Conservation (phyloP, 495 filamentous ascomycete genomes). For the Opeltia flavorubescens region DNA sequence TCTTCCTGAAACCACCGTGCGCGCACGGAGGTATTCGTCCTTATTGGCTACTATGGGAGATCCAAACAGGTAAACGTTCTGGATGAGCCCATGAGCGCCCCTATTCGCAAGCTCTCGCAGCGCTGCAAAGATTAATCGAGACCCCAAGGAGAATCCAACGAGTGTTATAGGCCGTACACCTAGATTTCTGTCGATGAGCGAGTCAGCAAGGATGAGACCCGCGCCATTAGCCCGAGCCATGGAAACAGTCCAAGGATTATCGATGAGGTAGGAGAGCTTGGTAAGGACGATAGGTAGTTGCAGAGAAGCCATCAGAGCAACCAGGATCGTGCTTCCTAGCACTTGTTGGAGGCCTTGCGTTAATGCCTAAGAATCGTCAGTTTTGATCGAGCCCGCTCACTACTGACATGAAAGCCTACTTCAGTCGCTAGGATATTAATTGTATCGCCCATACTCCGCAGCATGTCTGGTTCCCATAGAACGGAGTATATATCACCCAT, state of each 20-base stretch:
- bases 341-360: constrained; percentile 95
- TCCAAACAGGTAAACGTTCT: constrained; percentile 93
- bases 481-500: constrained; percentile 99
- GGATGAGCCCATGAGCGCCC: constrained; percentile 82
- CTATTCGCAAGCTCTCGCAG: constrained; percentile 73
- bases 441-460: constrained; percentile 90
- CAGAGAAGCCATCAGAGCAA: constrained; percentile 83
- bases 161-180: constrained; percentile 85
- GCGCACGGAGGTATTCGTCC: constrained; percentile 75
- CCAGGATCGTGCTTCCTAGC: constrained; percentile 76
- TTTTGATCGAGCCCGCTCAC: background rate
- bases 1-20: constrained; percentile 70
- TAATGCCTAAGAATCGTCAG: constrained; percentile 48
- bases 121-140: constrained; percentile 85
- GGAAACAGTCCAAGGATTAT: constrained; percentile 96
- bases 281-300: constrained; percentile 84
- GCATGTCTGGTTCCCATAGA: constrained; percentile 96
- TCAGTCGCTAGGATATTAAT: constrained; percentile 98
- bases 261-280: constrained; percentile 91
- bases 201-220: constrained; percentile 91
- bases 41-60: constrained; percentile 82
- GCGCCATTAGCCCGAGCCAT: constrained; percentile 76
- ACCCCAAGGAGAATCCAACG: constrained; percentile 91
- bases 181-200: constrained; percentile 79
- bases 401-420: constrained; percentile 33